Base-by-base conservation (phyloP, 2,329 filamentous ascomycete genomes). In the Colletotrichum destructivum region DNA sequence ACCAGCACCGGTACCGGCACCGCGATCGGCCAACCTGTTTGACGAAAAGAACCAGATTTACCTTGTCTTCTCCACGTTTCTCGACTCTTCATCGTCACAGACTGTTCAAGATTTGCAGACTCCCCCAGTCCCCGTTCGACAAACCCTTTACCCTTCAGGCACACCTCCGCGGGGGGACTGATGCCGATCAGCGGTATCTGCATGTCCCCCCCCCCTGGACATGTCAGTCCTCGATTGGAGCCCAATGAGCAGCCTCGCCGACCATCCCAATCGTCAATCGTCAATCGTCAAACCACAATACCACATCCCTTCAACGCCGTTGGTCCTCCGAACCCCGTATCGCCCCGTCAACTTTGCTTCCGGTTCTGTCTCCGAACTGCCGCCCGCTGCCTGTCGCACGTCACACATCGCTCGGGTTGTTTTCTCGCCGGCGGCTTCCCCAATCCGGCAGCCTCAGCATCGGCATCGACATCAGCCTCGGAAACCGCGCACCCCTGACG, bases 201-300 rank as follows among this genome's bases (percentile, higher is more conserved):
- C 31, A 31, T 31, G 31, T 31, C 44, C 44, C 62, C 62, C 62
- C 67, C 26, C n/a, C n/a, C n/a, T n/a, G 26, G 62, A 52, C 47
- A 16, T 31, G 18, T 18, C 54, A 65, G 54, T 61, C 31, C 49
- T 55, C 62, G 16, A 31, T 38, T 26, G 40, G 52, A 60, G 62
- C 46, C 62, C 67, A 70, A 70, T 66, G 23, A 66, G 46, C 67
- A 49, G 61, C 66, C 54, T 69, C 46, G 11, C 46, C 46, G 31
- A 31, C 31, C 31, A 31, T 59, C 49, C 31, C 51, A 49, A 57
- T 51, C 66, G 62, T 69, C 66, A 31, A 31, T 26, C 26, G 26
- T 26, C 26, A 47, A 47, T 7, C 46, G n/a, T n/a, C n/a, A n/a
- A n/a, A n/a, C n/a, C 18, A 9, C n/a, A 8, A 61, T 52, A 52